Base-by-base conservation (phyloP, 192 early-diverging fungal genomes). In the Anaeromyces robustus region DNA sequence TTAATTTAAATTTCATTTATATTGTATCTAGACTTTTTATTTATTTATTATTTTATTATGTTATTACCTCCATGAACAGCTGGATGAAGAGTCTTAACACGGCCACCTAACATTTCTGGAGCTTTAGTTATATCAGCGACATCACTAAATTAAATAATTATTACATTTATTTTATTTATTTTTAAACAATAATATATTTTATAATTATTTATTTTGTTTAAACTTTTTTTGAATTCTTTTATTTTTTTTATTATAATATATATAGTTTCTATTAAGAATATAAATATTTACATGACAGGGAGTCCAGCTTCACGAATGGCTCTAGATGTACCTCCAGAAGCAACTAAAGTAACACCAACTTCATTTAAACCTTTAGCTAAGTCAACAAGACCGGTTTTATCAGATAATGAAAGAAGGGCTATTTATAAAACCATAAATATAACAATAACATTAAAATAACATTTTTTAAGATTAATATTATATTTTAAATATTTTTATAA, bases 41-140 rank as follows among this genome's bases (percentile, higher is more conserved):
- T 39, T 12, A 39, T 39, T 39, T 39, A 39, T 39, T 34, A 34
- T 34, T 34, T 34, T 34, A 7, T 34, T 7, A 79, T n/a, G 80
- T 30, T 77, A 16, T 80, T 59, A 85, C 94, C 97, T 82, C 97
- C 97, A 85, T 99, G 97, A 80, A 99, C 96, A 78, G 95, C 96
- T 30, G 97, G 97, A 84, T 99, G 97, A 43, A 99, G 92, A 34
- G 97, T 99, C 92, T 99, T 99, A 82, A 99, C 97, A 81, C 97
- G 94, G 19, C 97, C 97, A 77, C 97, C 97, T 28, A 99, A 91
- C 95, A 99, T 99, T 87, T 99, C 97, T 28, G 97, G 97, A 52
- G 96, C 96, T 83, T 95, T 90, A 80, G 97, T 99, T 79, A 99
- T 95, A 79, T 97, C 97, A 79, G 96, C 94, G 34, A 99, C 96